Conservation (phyloP, 768 basidiomycete species). For the Arthromyces matolae region DNA sequence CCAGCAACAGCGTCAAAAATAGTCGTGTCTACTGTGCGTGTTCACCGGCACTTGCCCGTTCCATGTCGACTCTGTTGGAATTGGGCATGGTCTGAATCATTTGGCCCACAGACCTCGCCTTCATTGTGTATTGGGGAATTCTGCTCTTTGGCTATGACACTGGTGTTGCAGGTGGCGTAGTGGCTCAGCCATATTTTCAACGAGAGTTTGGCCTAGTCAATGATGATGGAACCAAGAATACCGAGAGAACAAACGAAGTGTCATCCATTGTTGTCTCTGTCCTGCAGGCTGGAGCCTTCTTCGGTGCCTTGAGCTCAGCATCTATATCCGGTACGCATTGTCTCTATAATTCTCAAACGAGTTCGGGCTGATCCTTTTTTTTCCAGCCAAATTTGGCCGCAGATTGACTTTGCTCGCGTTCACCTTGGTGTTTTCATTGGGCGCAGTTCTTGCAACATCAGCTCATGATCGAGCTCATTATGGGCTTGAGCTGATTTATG, state of each 20-base stretch:
- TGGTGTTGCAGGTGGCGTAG: conserved; percentile 20
- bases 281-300: conserved; percentile 84
- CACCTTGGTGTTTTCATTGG: conserved; percentile 61
- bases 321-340: conserved; percentile 63
- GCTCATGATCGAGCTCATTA: conserved; percentile 43
- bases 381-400: conserved; percentile 63
- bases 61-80: neutral
- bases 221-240: conserved; percentile 7
- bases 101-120: conserved; percentile 19
- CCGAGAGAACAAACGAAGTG: conserved; percentile 40
- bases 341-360: neutral
- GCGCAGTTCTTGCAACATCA: conserved; percentile 75
- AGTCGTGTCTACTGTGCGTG: conserved; percentile 18
- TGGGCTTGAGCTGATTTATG: conserved; percentile 70
- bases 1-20: too few relatives aligned
- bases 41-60: neutral
- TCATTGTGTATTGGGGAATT: conserved; percentile 23
- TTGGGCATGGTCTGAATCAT: too few relatives aligned
- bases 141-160: conserved; percentile 23
- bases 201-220: conserved; percentile 56
- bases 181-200: conserved; percentile 47
- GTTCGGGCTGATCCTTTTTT: neutral
- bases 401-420: conserved; percentile 58
- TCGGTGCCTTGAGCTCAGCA: conserved; percentile 74
- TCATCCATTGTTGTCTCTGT: conserved; percentile 84